Evolutionary conservation across 192 early-diverging fungal species (phyloP).

Genomic region (Radiomyces spectabilis): DNA sequence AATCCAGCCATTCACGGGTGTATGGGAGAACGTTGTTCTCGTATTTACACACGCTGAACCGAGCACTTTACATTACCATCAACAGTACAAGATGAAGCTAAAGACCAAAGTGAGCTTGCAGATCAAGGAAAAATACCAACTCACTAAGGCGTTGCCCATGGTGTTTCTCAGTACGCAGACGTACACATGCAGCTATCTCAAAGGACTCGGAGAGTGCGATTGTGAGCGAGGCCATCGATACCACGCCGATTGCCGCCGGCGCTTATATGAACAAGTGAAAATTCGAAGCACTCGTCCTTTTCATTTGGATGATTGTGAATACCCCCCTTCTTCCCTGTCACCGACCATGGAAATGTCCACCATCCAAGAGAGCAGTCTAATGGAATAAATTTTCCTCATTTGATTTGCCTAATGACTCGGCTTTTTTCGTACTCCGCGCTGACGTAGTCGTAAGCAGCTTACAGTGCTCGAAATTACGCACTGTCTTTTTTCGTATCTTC

Average conservation of each 20-base stretch:
- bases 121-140: neutral
- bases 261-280: constrained; percentile 15
- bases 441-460: no score
- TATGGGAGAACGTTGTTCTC: constrained; percentile 20
- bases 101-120: constrained; percentile 2
- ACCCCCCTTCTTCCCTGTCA: no score
- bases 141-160: constrained; percentile 10
- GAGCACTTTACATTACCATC: neutral
- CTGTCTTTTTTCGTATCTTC: no score
- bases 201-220: constrained; percentile 16
- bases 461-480: no score
- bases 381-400: no score
- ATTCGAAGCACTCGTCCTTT: neutral
- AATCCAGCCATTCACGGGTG: neutral
- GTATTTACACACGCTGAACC: constrained; percentile 21
- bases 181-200: constrained; percentile 11
- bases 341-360: no score
- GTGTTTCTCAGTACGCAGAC: constrained; percentile 12
- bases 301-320: no score
- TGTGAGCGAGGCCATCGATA: constrained; percentile 11
- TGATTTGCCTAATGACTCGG: no score
- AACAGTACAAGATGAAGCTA: constrained; percentile 6
- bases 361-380: no score
- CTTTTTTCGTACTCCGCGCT: no score
- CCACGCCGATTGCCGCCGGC: constrained; percentile 15